phyloP scores from a whole-genome alignment of 495 filamentous ascomycete species.

The Evernia prunastri region DNA sequence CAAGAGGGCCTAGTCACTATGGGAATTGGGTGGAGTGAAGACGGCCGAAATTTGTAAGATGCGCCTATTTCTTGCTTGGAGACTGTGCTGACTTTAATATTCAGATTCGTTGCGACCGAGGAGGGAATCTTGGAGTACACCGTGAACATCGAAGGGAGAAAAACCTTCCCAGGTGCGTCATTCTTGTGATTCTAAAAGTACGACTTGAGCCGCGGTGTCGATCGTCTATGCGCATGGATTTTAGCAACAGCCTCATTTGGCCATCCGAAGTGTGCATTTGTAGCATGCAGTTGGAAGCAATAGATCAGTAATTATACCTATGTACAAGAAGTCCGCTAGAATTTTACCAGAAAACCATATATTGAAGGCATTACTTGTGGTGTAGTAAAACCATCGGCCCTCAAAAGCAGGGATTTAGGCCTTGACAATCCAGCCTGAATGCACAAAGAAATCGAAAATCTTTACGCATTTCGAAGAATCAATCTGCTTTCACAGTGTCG shows the following conservation, averaged over 20 bases:
- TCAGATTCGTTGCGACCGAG: constrained; percentile 65
- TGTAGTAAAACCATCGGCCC: too few species aligned
- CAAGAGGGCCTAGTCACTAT: constrained; percentile 47
- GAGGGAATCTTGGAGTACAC: constrained; percentile 69
- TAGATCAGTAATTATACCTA: background rate
- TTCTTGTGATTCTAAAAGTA: constrained; percentile 43
- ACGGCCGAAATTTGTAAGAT: constrained; percentile 65
- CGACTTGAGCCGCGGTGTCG: background rate
- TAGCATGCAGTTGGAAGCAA: constrained; percentile 2
- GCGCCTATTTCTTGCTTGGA: constrained; percentile 16
- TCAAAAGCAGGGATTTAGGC: constrained; percentile 28
- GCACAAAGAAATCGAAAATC: constrained; percentile 91
- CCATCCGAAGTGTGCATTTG: background rate
- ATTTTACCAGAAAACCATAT: background rate
- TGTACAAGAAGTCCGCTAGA: background rate
- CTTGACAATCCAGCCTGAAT: constrained; percentile 87
- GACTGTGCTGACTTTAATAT: background rate
- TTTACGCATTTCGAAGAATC: constrained; percentile 59
- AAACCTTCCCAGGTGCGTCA: constrained; percentile 54
- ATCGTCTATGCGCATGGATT: background rate
- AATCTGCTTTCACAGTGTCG: constrained; percentile 39
- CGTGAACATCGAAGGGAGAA: constrained; percentile 59
- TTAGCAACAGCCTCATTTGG: constrained; percentile 1
- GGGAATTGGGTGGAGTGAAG: constrained; percentile 62
- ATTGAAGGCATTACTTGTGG: background rate